Evolutionary conservation across 1,284 basidiomycete genomes (phyloP).

Genomic region (Boletus sp.): DNA sequence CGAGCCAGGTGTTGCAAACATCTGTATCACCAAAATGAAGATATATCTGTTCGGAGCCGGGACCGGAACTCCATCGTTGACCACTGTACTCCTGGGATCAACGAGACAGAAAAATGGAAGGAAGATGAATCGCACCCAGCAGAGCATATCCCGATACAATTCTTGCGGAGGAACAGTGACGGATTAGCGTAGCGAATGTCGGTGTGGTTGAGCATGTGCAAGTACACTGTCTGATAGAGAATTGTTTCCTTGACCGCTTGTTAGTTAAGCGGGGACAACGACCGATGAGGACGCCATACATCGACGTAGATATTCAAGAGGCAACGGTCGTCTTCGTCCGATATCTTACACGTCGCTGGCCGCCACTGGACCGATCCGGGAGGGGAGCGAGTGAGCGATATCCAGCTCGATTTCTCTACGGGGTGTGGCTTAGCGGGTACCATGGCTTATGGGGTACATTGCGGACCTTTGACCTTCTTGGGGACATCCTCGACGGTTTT

Average conservation of each 20-base stretch:
- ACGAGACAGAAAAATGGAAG: conserved; percentile 2
- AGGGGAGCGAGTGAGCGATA: conserved; percentile 53
- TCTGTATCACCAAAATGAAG: conserved; percentile 63
- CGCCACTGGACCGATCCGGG: conserved; percentile 63
- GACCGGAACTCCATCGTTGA: conserved; percentile 58
- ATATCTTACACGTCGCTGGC: conserved; percentile 64
- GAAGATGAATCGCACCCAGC: conserved; percentile 43
- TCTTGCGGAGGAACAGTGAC: conserved; percentile 68
- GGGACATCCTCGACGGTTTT: conserved; percentile 31
- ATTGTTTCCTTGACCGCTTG: conserved; percentile 54
- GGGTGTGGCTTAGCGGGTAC: conserved; percentile 2
- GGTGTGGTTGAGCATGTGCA: conserved; percentile 70
- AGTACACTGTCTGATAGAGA: conserved; percentile 66
- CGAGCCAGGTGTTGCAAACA: conserved; percentile 65
- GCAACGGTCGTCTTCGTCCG: conserved; percentile 65
- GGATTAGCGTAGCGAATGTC: conserved; percentile 69
- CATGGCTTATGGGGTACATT: background rate
- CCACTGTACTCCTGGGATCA: conserved; percentile 40
- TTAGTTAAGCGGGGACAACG: conserved; percentile 7
- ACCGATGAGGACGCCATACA: conserved; percentile 40
- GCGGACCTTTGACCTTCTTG: conserved; percentile 55
- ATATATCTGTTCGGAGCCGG: conserved; percentile 64
- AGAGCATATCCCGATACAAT: conserved; percentile 69
- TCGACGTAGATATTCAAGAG: conserved; percentile 71
- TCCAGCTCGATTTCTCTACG: conserved; percentile 68